These are phyloP conservation scores for Tolypocladium guangdongense DNA, from an alignment of 2,329 filamentous ascomycete species.

Conservation along the genomic window DNA sequence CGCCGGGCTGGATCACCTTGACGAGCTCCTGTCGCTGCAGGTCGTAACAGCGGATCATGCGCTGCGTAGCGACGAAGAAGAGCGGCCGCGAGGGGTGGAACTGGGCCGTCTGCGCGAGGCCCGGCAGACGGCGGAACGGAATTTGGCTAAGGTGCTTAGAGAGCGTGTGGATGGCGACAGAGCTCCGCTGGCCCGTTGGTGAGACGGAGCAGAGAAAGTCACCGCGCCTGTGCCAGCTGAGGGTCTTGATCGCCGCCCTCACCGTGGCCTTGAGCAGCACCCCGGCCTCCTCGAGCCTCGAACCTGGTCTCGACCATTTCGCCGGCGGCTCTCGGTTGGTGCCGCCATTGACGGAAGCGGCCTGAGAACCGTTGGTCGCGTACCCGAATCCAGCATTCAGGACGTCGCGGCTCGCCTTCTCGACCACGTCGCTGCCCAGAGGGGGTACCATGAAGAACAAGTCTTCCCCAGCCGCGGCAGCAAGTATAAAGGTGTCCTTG, in stretches of 20 bases:
- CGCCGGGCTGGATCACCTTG: conserved; percentile 87
- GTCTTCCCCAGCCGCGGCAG: conserved; percentile 74
- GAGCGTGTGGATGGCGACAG: conserved; percentile 88
- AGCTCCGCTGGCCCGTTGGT: conserved; percentile 63
- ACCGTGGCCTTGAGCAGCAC: conserved; percentile 75
- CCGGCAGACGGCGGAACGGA: conserved; percentile 71
- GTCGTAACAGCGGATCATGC: conserved; percentile 88
- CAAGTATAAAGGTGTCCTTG: conserved; percentile 69
- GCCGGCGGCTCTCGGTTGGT: conserved; percentile 64
- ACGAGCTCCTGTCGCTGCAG: conserved; percentile 82
- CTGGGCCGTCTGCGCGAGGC: conserved; percentile 73
- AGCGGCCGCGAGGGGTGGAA: conserved; percentile 91
- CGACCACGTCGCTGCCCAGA: conserved; percentile 60
- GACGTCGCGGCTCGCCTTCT: conserved; percentile 62
- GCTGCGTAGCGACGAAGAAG: conserved; percentile 93
- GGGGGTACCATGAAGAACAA: conserved; percentile 76
- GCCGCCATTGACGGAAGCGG: conserved; percentile 28
- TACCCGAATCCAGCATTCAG: conserved; percentile 90
- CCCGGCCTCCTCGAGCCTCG: conserved; percentile 62
- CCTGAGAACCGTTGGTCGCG: conserved; percentile 55
- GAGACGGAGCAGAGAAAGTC: conserved; percentile 93
- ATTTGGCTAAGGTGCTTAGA: conserved; percentile 92
- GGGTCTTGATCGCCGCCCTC: conserved; percentile 69
- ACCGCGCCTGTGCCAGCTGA: conserved; percentile 88
- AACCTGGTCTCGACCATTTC: conserved; percentile 72